Percentiles rank a stretch among this genome's conserved stretches.
These are phyloP conservation scores for Fusarium succisae DNA, from an alignment of 2,329 filamentous ascomycete genomes.

Conservation along the genomic window DNA sequence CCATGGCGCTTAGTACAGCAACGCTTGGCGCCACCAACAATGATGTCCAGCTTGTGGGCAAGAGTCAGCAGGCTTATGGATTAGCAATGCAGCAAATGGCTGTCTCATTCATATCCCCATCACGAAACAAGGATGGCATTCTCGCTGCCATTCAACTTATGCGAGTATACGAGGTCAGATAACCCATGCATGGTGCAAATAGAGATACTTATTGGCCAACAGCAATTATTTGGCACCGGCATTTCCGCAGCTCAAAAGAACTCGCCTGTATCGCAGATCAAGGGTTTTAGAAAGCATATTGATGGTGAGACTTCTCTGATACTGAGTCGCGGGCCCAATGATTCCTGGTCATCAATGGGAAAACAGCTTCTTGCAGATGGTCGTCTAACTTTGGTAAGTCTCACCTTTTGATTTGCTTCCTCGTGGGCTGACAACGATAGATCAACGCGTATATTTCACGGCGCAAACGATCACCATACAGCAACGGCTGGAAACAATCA, in stretches of 20 bases:
- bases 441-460: conserved; percentile 2
- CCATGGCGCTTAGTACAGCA: conserved; percentile 17
- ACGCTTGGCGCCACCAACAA: not conserved
- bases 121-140: not conserved
- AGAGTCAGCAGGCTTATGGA: conserved; percentile 5
- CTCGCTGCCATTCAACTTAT: conserved; percentile 13
- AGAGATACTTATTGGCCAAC: accelerated
- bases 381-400: not conserved
- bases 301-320: conserved; percentile 17
- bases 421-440: not conserved
- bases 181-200: not conserved
- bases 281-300: not conserved
- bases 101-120: not conserved
- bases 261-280: not conserved
- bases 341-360: not conserved
- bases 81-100: conserved; percentile 13
- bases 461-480: not conserved
- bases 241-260: not conserved
- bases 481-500: not conserved
- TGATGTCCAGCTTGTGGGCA: not conserved
- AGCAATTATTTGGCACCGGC: conserved; percentile 2
- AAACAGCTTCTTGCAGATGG: conserved; percentile 12
- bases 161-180: conserved; percentile 3
- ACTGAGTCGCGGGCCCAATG: not conserved
- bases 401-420: accelerated